Conservation (phyloP, 306 rosid species). For the Pyrus communis region DNA sequence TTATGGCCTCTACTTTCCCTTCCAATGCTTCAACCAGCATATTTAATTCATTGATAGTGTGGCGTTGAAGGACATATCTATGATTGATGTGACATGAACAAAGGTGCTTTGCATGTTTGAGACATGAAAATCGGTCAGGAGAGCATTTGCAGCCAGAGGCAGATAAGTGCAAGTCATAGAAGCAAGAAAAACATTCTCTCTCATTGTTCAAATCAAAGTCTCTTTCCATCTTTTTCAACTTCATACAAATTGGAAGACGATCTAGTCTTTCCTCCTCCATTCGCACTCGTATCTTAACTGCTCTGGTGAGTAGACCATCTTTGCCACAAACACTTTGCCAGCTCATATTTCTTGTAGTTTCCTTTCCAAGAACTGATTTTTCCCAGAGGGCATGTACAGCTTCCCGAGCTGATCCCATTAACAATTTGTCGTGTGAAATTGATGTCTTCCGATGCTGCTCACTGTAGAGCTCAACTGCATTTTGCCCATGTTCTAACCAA, state of each 20-base stretch:
- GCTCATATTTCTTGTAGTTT: conserved; percentile 33
- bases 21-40: conserved; percentile 58
- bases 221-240: conserved; percentile 58
- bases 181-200: conserved; percentile 85
- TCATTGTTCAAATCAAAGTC: conserved; percentile 59
- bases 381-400: conserved; percentile 60
- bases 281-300: conserved; percentile 56
- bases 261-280: conserved; percentile 74
- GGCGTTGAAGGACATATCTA: conserved; percentile 53
- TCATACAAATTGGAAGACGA: conserved; percentile 48
- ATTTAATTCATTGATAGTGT: conserved; percentile 45
- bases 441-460: conserved; percentile 82
- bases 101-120: conserved; percentile 51
- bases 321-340: conserved; percentile 70
- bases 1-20: conserved; percentile 42
- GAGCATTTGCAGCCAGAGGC: conserved; percentile 77
- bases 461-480: conserved; percentile 86
- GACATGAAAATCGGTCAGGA: conserved; percentile 69
- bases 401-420: conserved; percentile 68
- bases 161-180: conserved; percentile 79
- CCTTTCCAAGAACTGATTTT: conserved; percentile 36
- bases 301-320: conserved; percentile 72
- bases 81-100: conserved; percentile 57
- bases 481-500: conserved; percentile 93
- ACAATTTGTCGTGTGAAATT: conserved; percentile 83